phyloP scores from a whole-genome alignment of 768 basidiomycete species.

The Xerocomellus intermedius region DNA sequence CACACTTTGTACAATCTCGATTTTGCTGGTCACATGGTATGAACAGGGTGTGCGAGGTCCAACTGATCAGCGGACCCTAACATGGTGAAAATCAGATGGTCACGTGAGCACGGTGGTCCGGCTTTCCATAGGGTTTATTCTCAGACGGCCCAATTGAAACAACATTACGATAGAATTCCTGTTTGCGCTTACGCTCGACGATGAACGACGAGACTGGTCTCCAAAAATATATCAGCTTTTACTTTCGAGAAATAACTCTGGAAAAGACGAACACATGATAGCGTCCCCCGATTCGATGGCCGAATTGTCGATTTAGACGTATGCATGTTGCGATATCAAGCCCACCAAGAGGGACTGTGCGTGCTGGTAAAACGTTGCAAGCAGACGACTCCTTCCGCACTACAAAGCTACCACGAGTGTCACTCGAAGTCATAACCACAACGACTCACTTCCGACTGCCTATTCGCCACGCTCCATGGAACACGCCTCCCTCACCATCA shows the following conservation, averaged over 20 bases:
- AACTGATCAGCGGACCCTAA: too few relatives aligned
- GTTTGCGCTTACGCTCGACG: too few relatives aligned
- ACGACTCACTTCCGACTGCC: constrained; percentile 11
- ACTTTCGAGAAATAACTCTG: not conserved
- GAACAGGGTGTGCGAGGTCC: too few relatives aligned
- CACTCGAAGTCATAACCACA: not conserved
- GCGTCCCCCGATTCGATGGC: constrained; percentile 34
- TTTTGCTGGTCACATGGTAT: too few relatives aligned
- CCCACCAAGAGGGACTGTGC: constrained; percentile 35
- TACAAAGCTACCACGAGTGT: constrained; percentile 24
- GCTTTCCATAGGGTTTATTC: too few relatives aligned
- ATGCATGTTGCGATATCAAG: constrained; percentile 36
- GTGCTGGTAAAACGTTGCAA: constrained; percentile 36
- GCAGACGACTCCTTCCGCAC: constrained; percentile 28
- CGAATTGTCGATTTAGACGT: constrained; percentile 32
- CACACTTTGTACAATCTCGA: too few relatives aligned
- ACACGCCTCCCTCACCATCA: constrained; percentile 23
- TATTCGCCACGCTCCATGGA: constrained; percentile 17
- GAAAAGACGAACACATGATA: constrained; percentile 32
- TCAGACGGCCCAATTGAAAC: too few relatives aligned
- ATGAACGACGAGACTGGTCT: constrained; percentile 33
- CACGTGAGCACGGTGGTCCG: too few relatives aligned
- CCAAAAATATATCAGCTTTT: constrained; percentile 1
- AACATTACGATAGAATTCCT: too few relatives aligned
- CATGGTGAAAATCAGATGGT: too few relatives aligned